Base-by-base conservation (phyloP, 768 basidiomycete species). In the Auricularia cornea region DNA sequence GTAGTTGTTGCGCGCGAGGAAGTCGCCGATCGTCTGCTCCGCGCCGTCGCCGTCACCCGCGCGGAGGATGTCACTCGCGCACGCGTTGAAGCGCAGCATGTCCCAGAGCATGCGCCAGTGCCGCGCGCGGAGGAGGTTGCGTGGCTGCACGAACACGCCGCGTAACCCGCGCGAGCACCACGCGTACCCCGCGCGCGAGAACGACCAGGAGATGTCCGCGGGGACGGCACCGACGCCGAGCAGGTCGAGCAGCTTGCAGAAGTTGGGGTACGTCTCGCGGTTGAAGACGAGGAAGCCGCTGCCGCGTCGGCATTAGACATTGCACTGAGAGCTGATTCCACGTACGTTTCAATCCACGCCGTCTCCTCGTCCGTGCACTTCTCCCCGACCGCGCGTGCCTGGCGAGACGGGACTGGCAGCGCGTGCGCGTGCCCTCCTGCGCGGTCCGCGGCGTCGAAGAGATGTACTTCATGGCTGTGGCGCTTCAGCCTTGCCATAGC, bases 371-470 rank as follows among this genome's bases (percentile, higher is more conserved):
- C 33, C 6, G 33, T 6, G 14, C 33, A 8, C 33, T 35, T 35
- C 33, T 6, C 33, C 14, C 48, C 28, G 11, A 48, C 16, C 38
- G 8, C 38, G 38, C 8, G 18, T 12, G 54, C 61, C 48, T 60
- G 20, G 3, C 35, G 40, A n/a, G 61, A 64, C 29, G 67, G 61
- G 41, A 74, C 75, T 40, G 69, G 62, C 30, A 74, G 73, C 3
- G 75, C 73, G 63, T 76, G 68, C 12, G 75, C 72, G 63, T 76
- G 75, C 38, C 75, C 75, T 12, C 75, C 75, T 0, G 72, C 67
- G 52, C 72, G 69, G 26, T 71, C 70, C n/a, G 66, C 71, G 38
- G 72, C 68, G 61, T 76, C 75, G 60, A 71, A 75, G 4, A 76
- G 66, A 59, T 75, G 73, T n/a, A 76, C 74, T 59, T 74, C 70